Evolutionary conservation across 129 eudicot species (phyloP), one percentile per base, ranked within the genome.

Genomic region (Cynara cardunculus): DNA sequence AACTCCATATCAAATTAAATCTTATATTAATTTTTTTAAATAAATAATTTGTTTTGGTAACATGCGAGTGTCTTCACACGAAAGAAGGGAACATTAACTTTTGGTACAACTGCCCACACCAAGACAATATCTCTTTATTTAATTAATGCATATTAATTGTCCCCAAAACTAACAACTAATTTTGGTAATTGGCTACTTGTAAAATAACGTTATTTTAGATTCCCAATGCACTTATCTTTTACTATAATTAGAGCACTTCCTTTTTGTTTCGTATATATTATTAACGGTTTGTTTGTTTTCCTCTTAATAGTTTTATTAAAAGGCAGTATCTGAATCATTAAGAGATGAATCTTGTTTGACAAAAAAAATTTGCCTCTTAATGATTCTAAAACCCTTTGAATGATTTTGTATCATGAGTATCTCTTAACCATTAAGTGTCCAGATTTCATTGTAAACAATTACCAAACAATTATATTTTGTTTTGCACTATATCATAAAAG

Each of bases 31-130:
- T 72, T 1, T 11, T 22, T 16, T 4, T 73, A 25, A 39, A 41
- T 18, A 73, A 73, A 39, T 24, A 73, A 24, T 27, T 76, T 25
- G 49, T 61, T 79, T 79, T 13, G 25, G 76, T 79, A 22, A 79
- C 34, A 46, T 79, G 53, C 25, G 26, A 2, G 14, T 70, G 83
- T 79, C 83, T 25, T 22, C 34, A 70, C 35, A 19, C 28, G 44
- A 21, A 79, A 26, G 35, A 28, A 16, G 71, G 53, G 22, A 69
- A 49, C 83, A 79, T 69, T 59, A 30, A 49, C n/a, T 46, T 70
- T 71, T 14, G 83, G 83, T 79, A 79, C 83, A 79, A 70, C 83
- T 70, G 76, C 76, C 76, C 76, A 30, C 76, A 70, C 72, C 76
- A 9, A 79, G 72, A 79, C 24, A 1, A 56, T n/a, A 56, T 56